Percentiles rank a stretch among this genome's conserved stretches.
phyloP scores from a whole-genome alignment of 1,139 yeast species.

The Pichia sp. region DNA sequence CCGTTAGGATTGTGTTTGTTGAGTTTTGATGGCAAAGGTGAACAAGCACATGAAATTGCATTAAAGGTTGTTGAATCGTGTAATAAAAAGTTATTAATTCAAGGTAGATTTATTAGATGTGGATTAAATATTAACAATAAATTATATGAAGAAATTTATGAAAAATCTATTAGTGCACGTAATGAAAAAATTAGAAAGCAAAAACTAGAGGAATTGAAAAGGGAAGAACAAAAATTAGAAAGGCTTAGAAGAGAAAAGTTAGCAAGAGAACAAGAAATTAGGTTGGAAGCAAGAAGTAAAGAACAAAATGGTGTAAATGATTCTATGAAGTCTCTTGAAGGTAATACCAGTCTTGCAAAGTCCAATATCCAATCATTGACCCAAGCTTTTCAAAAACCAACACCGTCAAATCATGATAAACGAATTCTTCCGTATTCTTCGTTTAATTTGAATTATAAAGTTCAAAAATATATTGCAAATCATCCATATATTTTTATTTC shows the following conservation, averaged over 20 bases:
- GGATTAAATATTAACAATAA: conserved; percentile 24
- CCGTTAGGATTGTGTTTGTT: conserved; percentile 72
- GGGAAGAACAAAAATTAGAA: conserved; percentile 13
- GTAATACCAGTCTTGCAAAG: not conserved
- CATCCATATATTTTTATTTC: conserved; percentile 53
- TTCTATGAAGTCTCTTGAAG: not conserved
- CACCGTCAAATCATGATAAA: conserved; percentile 25
- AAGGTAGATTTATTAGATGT: conserved; percentile 22
- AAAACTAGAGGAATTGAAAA: conserved; percentile 15
- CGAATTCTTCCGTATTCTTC: conserved; percentile 30
- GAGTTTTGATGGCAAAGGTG: conserved; percentile 53
- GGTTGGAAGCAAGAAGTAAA: not conserved
- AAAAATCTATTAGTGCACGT: conserved; percentile 20
- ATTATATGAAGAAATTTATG: conserved; percentile 21
- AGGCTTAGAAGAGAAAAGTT: conserved; percentile 4
- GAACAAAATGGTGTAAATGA: not conserved
- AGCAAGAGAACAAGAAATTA: conserved; percentile 4
- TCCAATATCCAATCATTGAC: not conserved
- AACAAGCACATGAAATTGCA: conserved; percentile 47
- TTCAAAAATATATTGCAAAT: conserved; percentile 42
- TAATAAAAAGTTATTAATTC: conserved; percentile 22
- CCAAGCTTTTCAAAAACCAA: not conserved
- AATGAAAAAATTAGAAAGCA: conserved; percentile 13
- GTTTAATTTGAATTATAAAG: conserved; percentile 37
- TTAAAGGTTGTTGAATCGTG: conserved; percentile 33